phyloP scores from a whole-genome alignment of 352 stramenopile species.

The Saprolegnia diclina region DNA sequence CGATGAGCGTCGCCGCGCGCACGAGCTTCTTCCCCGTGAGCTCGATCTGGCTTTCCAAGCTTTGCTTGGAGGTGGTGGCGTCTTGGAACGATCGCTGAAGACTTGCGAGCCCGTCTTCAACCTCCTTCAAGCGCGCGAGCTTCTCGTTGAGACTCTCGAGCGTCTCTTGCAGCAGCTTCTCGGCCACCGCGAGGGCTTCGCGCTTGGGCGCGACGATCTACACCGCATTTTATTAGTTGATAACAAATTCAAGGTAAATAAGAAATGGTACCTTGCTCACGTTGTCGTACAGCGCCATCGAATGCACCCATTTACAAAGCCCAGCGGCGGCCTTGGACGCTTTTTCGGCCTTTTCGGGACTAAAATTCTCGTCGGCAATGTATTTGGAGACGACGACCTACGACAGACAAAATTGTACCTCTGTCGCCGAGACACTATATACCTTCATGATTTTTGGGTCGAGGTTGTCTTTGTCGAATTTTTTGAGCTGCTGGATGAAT shows the following conservation, averaged over 20 bases:
- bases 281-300: constrained; percentile 91
- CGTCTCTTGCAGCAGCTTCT: constrained; percentile 80
- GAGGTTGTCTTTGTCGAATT: constrained; percentile 87
- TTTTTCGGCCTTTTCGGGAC: constrained; percentile 87
- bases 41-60: constrained; percentile 89
- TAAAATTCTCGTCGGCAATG: constrained; percentile 90
- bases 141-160: constrained; percentile 90
- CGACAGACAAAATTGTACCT: constrained; percentile 36
- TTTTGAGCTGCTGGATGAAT: constrained; percentile 90
- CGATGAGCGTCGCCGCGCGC: constrained; percentile 88
- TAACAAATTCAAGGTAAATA: background rate
- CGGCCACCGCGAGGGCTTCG: constrained; percentile 76
- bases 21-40: constrained; percentile 92
- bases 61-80: constrained; percentile 86
- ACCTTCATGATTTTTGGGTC: constrained; percentile 82
- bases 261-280: constrained; percentile 64
- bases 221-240: background rate
- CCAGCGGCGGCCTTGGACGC: constrained; percentile 89
- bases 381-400: constrained; percentile 84
- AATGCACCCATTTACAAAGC: constrained; percentile 91
- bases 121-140: constrained; percentile 83
- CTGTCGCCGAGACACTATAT: background rate
- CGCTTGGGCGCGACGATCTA: constrained; percentile 87
- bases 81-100: constrained; percentile 85
- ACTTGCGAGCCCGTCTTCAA: constrained; percentile 85